A percentile compares a stretch with the other conserved stretches of the same genome.
These are phyloP conservation scores for Trametes versicolor DNA, from an alignment of 1,284 basidiomycete genomes.

Conservation along the genomic window DNA sequence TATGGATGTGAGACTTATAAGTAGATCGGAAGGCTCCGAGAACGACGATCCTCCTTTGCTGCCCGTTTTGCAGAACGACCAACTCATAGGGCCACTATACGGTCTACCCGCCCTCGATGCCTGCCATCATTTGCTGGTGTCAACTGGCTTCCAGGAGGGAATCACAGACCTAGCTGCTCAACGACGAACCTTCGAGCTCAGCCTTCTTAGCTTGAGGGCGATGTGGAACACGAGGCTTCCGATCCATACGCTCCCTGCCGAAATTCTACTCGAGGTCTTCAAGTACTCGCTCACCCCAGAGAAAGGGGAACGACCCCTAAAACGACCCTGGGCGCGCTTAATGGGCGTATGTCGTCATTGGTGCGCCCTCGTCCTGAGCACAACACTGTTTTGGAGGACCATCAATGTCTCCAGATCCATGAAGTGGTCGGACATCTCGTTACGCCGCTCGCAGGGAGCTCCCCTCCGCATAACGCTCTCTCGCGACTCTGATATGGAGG, in stretches of 20 bases:
- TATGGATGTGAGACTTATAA: too few relatives aligned
- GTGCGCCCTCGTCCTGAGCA: not conserved
- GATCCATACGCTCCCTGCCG: constrained; percentile 4
- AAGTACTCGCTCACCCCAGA: not conserved
- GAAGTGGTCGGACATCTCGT: not conserved
- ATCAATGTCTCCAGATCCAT: not conserved
- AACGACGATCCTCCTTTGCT: too few relatives aligned
- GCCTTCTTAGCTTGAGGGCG: not conserved
- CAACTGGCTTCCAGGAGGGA: not conserved
- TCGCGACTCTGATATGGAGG: not conserved
- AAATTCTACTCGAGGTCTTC: constrained; percentile 1
- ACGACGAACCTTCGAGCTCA: not conserved
- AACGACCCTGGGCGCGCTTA: not conserved
- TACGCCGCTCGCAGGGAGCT: not conserved
- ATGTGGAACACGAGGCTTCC: not conserved
- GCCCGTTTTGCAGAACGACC: not conserved
- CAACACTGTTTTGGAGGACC: not conserved
- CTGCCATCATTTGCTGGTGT: not conserved
- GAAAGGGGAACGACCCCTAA: not conserved
- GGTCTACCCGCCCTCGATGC: not conserved
- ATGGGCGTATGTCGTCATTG: not conserved
- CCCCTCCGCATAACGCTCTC: not conserved
- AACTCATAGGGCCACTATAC: not conserved
- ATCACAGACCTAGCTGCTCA: not conserved
- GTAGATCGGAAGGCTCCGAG: too few relatives aligned